Evolutionary conservation across 202 grass and related monocot species (phyloP).

Genomic region (Zoysia matrella): DNA sequence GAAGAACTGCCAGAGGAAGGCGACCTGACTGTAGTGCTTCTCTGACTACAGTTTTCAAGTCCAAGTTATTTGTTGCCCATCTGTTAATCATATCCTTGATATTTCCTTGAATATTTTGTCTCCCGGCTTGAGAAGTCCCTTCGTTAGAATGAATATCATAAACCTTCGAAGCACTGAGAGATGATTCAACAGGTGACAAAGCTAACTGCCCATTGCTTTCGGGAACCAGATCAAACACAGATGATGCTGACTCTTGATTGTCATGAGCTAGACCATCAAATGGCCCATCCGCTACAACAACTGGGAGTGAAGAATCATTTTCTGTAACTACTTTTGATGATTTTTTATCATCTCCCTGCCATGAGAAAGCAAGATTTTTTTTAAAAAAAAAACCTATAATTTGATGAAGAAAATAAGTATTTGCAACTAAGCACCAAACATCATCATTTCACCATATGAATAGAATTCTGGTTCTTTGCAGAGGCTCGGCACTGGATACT

Average conservation of each 20-base stretch:
- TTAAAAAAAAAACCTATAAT: conserved; percentile 11
- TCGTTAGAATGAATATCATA: conserved; percentile 38
- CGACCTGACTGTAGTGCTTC: conserved; percentile 87
- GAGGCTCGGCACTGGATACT: conserved; percentile 68
- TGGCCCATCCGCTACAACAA: conserved; percentile 57
- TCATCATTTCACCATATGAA: conserved; percentile 52
- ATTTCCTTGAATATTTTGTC: conserved; percentile 66
- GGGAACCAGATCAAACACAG: conserved; percentile 48
- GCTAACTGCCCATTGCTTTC: conserved; percentile 49
- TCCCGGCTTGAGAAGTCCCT: conserved; percentile 49
- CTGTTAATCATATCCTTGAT: conserved; percentile 92
- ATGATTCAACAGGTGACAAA: conserved; percentile 60
- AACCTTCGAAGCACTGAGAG: conserved; percentile 46
- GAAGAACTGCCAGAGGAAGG: conserved; percentile 56
- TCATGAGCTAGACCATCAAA: conserved; percentile 41
- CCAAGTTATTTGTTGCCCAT: conserved; percentile 82
- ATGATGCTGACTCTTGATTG: conserved; percentile 47
- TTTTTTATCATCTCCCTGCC: conserved; percentile 73
- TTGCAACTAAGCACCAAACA: conserved; percentile 2
- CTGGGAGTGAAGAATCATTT: conserved; percentile 59
- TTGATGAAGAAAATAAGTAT: conserved; percentile 14
- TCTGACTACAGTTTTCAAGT: conserved; percentile 84
- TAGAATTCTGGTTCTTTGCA: conserved; percentile 67
- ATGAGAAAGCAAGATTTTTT: conserved; percentile 29
- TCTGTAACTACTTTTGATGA: conserved; percentile 57